phyloP scores from a whole-genome alignment of 495 filamentous ascomycete species.

The Penicillium verhagenii region DNA sequence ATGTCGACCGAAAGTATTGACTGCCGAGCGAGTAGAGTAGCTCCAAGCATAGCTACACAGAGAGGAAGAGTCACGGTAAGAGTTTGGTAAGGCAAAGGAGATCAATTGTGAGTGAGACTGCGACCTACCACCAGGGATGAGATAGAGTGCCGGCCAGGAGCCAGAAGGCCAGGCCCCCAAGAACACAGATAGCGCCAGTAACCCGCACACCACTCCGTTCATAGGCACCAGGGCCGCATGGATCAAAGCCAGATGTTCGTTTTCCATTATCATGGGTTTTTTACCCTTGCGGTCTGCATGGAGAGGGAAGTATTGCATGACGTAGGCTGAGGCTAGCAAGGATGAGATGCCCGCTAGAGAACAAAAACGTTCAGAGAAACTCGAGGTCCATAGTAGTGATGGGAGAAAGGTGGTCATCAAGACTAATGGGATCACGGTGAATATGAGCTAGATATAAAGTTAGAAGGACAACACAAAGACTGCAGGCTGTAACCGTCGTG shows the following conservation, averaged over 20 bases:
- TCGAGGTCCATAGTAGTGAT: constrained; percentile 37
- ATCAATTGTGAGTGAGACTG: neutral
- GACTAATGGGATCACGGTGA: constrained; percentile 57
- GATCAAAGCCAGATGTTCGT: constrained; percentile 14
- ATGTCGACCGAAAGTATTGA: constrained; percentile 48
- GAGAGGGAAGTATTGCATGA: constrained; percentile 35
- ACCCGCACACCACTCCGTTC: constrained; percentile 25
- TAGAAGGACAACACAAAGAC: neutral
- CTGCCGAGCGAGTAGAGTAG: constrained; percentile 34
- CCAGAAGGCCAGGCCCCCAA: constrained; percentile 7
- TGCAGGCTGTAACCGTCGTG: neutral
- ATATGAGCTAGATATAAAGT: constrained; percentile 40
- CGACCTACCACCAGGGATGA: constrained; percentile 41
- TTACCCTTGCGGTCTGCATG: constrained; percentile 36
- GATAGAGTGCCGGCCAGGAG: constrained; percentile 25
- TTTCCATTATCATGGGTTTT: constrained; percentile 18
- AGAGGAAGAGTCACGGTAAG: neutral
- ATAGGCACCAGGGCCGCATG: constrained; percentile 20
- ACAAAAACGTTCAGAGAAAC: constrained; percentile 33
- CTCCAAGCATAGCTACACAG: constrained; percentile 35
- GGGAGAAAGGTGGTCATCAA: constrained; percentile 53
- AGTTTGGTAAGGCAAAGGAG: neutral
- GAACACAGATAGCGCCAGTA: constrained; percentile 28
- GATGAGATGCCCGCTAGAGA: constrained; percentile 59
- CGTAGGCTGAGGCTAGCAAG: constrained; percentile 57